A percentile compares a stretch with the other conserved stretches of the same genome.
phyloP scores from a whole-genome alignment of 495 filamentous ascomycete species.

The Chaetomium cochliodes region DNA sequence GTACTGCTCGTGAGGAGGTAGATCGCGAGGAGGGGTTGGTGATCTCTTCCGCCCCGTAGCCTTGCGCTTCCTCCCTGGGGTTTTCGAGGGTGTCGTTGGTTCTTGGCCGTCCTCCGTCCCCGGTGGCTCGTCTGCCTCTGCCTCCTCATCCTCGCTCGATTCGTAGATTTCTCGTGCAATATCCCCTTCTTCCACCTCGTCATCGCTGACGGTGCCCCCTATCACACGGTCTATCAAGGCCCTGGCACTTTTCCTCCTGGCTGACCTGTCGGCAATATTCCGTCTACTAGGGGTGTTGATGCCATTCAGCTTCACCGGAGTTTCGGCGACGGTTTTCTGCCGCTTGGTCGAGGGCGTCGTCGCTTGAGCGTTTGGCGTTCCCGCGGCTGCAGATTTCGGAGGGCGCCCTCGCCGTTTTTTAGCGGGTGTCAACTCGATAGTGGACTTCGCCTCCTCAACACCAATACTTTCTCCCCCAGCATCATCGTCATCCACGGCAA shows the following conservation, averaged over 20 bases:
- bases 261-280: conserved; percentile 75
- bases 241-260: conserved; percentile 79
- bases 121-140: conserved; percentile 43
- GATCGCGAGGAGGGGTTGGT: conserved; percentile 72
- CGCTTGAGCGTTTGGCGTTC: conserved; percentile 20
- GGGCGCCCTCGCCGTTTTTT: conserved; percentile 33
- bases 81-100: conserved; percentile 55
- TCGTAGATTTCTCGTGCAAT: conserved; percentile 71
- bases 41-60: conserved; percentile 58
- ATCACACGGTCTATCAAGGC: conserved; percentile 65
- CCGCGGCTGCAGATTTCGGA: conserved; percentile 24
- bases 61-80: conserved; percentile 35
- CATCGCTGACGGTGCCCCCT: conserved; percentile 64
- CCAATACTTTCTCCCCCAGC: conserved; percentile 8
- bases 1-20: conserved; percentile 86
- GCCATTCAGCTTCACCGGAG: conserved; percentile 39
- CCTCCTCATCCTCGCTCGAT: conserved; percentile 53
- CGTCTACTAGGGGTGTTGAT: conserved; percentile 54
- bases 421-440: conserved; percentile 23
- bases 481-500: neutral
- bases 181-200: conserved; percentile 69
- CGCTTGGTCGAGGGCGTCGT: conserved; percentile 36
- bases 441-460: neutral
- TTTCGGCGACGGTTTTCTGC: conserved; percentile 34
- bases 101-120: conserved; percentile 37